Evolutionary conservation across 306 rosid species (phyloP), one percentile per base, ranked within the genome.

Genomic region (Rosa lucieae): DNA sequence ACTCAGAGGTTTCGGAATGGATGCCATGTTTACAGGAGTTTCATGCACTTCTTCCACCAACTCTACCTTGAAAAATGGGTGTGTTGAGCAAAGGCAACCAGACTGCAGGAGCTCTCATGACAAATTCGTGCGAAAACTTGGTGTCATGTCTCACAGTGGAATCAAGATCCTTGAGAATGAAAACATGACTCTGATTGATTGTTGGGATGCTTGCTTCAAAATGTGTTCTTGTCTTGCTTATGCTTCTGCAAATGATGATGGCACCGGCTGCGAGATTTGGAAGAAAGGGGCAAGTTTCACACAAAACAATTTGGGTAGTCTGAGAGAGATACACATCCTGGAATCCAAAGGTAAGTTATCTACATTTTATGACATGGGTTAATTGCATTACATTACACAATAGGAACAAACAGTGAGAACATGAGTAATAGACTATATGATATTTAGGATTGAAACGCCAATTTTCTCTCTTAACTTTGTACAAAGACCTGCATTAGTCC

Each of bases 221-320:
- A 65, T 46, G 48, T 82, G 82, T 65, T 74, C 73, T 65, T 82
- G 82, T 48, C 48, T 82, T 32, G 75, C 75, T 58, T 72, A 72
- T 66, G 67, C 78, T 52, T 65, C 68, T 72, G 26, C 78, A 17
- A 11, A 82, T 21, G 78, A 71, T 10, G 62, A 73, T 49, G 74
- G 71, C 47, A 65, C 75, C 17, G 85, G 85, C 78, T 82, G 82
- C 39, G 65, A 77, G 75, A 77, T 72, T 44, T 82, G 81, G 81
- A 51, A 9, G 56, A 67, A 9, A 21, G 78, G 68, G 3, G 40
- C 70, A 10, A 77, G 20, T 12, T 71, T 76, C 52, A 71, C 77
- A 2, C 44, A 70, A 26, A n/a, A 43, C 67, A 70, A 42, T 44
- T 29, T 65, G 72, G 62, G 44, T 15, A 17, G 29, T 62, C 17